Conservation (phyloP, 192 early-diverging fungal genomes). For the Mortierella hygrophila region DNA sequence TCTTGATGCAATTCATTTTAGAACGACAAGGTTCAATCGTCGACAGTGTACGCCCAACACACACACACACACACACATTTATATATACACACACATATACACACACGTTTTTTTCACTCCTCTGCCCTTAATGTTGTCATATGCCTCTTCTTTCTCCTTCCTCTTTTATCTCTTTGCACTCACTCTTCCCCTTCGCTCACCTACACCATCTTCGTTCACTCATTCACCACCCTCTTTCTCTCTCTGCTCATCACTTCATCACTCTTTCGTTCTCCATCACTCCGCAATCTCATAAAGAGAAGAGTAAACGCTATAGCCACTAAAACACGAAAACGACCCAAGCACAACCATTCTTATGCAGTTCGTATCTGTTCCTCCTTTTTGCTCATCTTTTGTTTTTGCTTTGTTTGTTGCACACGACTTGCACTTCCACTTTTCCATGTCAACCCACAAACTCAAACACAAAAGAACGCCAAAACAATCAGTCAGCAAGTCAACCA, state of each 20-base stretch:
- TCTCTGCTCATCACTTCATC: neutral
- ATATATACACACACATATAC: no score
- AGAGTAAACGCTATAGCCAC: neutral
- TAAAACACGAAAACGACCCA: neutral
- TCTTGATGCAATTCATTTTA: neutral
- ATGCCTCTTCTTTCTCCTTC: neutral
- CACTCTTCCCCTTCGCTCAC: neutral
- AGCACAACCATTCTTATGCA: neutral
- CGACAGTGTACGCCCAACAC: neutral
- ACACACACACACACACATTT: no score
- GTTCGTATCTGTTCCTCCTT: no score
- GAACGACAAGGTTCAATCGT: neutral
- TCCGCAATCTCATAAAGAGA: conserved; percentile 3
- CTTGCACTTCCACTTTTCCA: no score
- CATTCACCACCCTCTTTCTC: neutral
- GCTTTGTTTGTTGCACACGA: no score
- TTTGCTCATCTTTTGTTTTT: no score
- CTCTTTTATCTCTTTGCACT: neutral
- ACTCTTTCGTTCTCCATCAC: neutral
- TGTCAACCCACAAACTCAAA: neutral
- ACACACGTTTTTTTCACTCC: neutral
- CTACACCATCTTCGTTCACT: neutral
- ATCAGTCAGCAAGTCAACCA: neutral
- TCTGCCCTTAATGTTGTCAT: neutral
- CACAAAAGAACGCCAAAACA: neutral